phyloP scores from a whole-genome alignment of 1,139 yeast genomes.

The Pichia sp. region DNA sequence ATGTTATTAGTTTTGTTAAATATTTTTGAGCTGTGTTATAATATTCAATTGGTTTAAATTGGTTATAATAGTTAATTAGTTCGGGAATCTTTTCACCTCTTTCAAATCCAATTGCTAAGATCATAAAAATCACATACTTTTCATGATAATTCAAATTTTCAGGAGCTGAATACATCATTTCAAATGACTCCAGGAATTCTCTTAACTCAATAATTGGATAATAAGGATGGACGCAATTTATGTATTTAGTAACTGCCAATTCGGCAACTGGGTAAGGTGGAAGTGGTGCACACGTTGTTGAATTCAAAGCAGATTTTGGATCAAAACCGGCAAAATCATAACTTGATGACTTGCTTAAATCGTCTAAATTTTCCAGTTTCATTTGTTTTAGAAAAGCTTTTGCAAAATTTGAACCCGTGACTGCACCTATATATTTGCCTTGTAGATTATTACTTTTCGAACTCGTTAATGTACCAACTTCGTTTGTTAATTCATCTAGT shows the following conservation, averaged over 20 bases:
- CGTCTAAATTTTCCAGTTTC: constrained; percentile 17
- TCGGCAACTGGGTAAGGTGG: constrained; percentile 17
- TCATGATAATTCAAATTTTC: constrained; percentile 14
- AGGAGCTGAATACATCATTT: constrained; percentile 12
- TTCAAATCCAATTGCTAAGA: constrained; percentile 18
- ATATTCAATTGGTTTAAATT: constrained; percentile 18
- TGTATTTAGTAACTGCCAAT: constrained; percentile 13
- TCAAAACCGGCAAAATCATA: constrained; percentile 15
- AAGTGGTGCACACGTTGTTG: constrained; percentile 18
- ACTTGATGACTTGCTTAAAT: constrained; percentile 5
- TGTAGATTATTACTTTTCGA: constrained; percentile 8
- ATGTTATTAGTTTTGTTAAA: constrained; percentile 14
- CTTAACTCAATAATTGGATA: constrained; percentile 17
- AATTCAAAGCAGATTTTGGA: constrained; percentile 1
- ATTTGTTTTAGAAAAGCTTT: constrained; percentile 19
- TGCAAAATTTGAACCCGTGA: constrained; percentile 23
- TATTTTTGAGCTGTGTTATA: constrained; percentile 20
- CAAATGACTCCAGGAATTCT: constrained; percentile 8
- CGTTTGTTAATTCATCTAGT: constrained; percentile 19
- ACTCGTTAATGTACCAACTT: constrained; percentile 21
- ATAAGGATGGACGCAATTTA: constrained; percentile 17
- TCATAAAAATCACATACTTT: constrained; percentile 19
- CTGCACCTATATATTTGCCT: constrained; percentile 24
- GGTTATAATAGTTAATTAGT: constrained; percentile 11
- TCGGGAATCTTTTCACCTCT: constrained; percentile 6